phyloP scores from a whole-genome alignment of 2,329 filamentous ascomycete genomes.

The Taxawa tesnikishii region DNA sequence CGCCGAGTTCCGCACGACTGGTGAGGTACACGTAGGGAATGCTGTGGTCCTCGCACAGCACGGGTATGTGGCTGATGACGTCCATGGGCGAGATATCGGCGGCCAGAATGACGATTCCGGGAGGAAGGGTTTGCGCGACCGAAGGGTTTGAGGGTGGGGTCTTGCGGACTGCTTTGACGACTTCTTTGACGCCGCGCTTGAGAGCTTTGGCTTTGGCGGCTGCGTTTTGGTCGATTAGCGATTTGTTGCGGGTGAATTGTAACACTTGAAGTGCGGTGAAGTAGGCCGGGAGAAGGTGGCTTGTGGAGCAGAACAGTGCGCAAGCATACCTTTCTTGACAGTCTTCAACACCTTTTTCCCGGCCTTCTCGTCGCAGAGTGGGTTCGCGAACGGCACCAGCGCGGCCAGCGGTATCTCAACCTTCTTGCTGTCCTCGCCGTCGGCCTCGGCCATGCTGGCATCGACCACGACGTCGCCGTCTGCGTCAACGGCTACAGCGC shows the following conservation, averaged over 20 bases:
- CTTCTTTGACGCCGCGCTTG: constrained; percentile 97
- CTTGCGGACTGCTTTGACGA: constrained; percentile 96
- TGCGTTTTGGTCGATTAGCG: constrained; percentile 24
- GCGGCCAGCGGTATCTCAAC: constrained; percentile 32
- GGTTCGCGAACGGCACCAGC: constrained; percentile 73
- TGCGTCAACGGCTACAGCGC: constrained; percentile 29
- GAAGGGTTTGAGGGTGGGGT: constrained; percentile 57
- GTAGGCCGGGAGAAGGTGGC: background rate
- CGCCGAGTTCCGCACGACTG: constrained; percentile 84
- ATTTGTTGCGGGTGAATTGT: background rate
- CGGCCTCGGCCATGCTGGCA: constrained; percentile 14
- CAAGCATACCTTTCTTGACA: constrained; percentile 45
- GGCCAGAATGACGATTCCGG: constrained; percentile 75
- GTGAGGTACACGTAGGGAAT: constrained; percentile 94
- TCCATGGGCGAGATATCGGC: constrained; percentile 98
- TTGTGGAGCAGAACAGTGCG: too few species aligned
- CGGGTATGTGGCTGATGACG: constrained; percentile 94
- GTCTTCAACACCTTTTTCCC: constrained; percentile 54
- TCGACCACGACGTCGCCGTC: constrained; percentile 22
- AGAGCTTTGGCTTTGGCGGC: constrained; percentile 91
- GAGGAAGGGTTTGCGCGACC: constrained; percentile 41
- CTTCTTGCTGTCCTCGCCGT: constrained; percentile 17
- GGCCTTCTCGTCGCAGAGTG: constrained; percentile 67
- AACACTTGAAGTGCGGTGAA: background rate
- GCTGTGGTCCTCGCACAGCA: constrained; percentile 96